Percentiles rank a stretch among this genome's conserved stretches.
phyloP scores from a whole-genome alignment of 148 eudicot genomes.

The Fagopyrum homotropicum region DNA sequence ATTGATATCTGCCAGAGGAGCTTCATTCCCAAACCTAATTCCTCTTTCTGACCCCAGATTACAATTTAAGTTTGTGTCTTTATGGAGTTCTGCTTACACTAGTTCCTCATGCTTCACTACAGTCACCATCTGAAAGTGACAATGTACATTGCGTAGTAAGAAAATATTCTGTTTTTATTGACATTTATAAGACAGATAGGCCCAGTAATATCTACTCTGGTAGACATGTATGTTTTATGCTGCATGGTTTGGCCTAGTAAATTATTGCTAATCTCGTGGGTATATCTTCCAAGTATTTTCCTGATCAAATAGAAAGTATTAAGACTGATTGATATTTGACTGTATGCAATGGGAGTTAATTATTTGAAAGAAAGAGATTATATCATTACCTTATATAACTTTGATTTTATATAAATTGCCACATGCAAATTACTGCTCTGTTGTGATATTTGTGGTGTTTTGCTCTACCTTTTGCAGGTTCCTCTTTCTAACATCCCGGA shows the following conservation, averaged over 20 bases:
- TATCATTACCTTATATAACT: neutral
- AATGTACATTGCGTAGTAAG: neutral
- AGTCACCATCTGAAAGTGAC: slow-evolving; percentile 9
- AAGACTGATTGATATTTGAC: neutral
- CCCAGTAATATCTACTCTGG: neutral
- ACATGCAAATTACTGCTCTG: neutral
- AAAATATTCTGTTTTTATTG: neutral
- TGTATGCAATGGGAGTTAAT: neutral
- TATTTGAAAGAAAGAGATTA: neutral
- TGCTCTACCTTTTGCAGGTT: slow-evolving; percentile 30
- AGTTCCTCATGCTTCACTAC: neutral
- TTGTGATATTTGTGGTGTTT: neutral
- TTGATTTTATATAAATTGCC: neutral
- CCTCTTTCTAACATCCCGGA: slow-evolving; percentile 58
- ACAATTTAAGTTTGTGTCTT: neutral
- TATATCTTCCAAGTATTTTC: neutral
- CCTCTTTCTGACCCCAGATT: neutral
- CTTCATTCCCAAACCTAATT: neutral
- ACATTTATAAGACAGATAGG: too few species aligned
- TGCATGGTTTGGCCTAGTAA: neutral
- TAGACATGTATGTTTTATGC: neutral
- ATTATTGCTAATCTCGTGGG: neutral
- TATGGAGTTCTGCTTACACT: neutral
- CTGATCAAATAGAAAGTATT: slow-evolving; percentile 4
- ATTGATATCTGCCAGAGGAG: neutral